These are phyloP conservation scores for Schizothecium vesticola DNA, from an alignment of 495 filamentous ascomycete genomes.

Conservation along the genomic window DNA sequence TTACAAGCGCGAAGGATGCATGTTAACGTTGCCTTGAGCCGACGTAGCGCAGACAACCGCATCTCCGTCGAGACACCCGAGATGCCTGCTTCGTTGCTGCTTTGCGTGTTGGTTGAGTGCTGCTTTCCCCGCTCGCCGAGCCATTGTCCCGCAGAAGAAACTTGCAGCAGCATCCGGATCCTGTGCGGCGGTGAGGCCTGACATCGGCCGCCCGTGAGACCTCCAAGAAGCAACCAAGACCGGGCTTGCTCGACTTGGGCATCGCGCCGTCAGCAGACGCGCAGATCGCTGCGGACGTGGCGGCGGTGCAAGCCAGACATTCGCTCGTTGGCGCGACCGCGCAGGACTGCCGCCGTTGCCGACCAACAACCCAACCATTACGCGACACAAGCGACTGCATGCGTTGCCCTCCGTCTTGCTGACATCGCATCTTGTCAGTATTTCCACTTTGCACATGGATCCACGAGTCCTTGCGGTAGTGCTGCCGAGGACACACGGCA, in stretches of 20 bases:
- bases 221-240: not conserved
- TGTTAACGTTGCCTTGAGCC: not conserved
- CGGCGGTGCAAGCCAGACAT: conserved; percentile 10
- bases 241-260: not conserved
- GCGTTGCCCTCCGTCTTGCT: not conserved
- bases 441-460: not conserved
- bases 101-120: not conserved
- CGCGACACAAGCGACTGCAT: conserved; percentile 6
- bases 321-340: conserved; percentile 14
- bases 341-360: conserved; percentile 9
- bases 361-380: not conserved
- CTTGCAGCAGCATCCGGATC: not conserved
- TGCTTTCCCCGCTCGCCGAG: not conserved
- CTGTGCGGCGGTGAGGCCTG: conserved; percentile 9
- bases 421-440: not conserved
- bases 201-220: not conserved
- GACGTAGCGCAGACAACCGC: conserved; percentile 9
- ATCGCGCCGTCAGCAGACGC: not conserved
- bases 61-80: not conserved
- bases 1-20: conserved; percentile 30
- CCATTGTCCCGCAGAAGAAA: not conserved
- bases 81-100: not conserved
- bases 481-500: not conserved
- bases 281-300: conserved; percentile 2
- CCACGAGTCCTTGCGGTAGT: not conserved